A percentile compares a stretch with the other conserved stretches of the same genome.
Conservation (phyloP, 441 rosid species). For the Raphanus hybrid region DNA sequence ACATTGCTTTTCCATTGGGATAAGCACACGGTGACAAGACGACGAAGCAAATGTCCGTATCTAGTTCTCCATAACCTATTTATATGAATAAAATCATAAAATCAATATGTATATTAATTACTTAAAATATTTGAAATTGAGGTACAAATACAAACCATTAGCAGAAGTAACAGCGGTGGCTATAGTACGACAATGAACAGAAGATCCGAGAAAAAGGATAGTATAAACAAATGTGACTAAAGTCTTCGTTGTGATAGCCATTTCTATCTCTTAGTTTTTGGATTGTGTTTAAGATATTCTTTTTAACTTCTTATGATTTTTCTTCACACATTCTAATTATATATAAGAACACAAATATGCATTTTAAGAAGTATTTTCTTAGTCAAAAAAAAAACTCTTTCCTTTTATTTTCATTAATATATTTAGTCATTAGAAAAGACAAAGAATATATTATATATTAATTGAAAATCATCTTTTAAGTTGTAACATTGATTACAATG, state of each 20-base stretch:
- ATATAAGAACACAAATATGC: background rate
- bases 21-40: background rate
- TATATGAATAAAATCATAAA: background rate
- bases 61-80: background rate
- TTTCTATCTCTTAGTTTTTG: background rate
- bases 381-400: background rate
- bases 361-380: background rate
- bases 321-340: background rate
- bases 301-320: background rate
- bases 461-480: background rate
- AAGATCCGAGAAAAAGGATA: background rate
- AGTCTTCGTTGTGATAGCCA: background rate
- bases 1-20: background rate
- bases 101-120: background rate
- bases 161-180: background rate
- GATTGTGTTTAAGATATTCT: background rate
- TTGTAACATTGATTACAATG: background rate
- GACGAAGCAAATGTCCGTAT: background rate
- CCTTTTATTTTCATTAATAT: background rate
- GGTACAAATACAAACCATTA: background rate
- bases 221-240: background rate
- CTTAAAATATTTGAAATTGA: too few relatives aligned
- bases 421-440: background rate
- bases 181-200: background rate
- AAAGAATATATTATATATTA: background rate